phyloP scores from a whole-genome alignment of 2,329 filamentous ascomycete genomes.

The Aspergillus vadensis region DNA sequence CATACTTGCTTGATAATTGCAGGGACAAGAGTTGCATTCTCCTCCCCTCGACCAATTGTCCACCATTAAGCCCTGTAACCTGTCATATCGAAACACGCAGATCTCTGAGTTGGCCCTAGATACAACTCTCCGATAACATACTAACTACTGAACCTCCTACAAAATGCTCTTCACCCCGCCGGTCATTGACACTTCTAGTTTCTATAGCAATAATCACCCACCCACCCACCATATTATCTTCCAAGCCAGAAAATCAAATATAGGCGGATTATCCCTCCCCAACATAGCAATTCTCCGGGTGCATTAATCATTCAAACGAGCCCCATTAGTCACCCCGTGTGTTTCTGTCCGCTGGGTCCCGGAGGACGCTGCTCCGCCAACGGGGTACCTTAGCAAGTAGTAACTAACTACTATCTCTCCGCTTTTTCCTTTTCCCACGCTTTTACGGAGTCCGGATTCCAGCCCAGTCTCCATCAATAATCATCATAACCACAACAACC shows the following conservation, averaged over 20 bases:
- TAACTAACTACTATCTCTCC: no score
- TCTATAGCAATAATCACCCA: not conserved
- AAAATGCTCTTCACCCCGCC: no score
- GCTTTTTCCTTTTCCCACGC: not conserved
- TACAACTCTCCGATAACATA: no score
- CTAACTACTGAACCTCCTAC: no score
- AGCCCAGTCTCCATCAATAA: not conserved
- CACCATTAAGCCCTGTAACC: no score
- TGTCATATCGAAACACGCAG: no score
- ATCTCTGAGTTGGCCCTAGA: no score
- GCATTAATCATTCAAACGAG: not conserved
- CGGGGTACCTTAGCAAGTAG: not conserved
- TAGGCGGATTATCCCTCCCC: not conserved
- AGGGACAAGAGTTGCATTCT: no score
- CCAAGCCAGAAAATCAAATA: no score
- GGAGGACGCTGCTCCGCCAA: conserved; percentile 13
- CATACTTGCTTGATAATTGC: not conserved
- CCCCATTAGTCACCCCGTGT: conserved; percentile 1
- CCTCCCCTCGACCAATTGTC: no score
- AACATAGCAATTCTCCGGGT: conserved; percentile 4
- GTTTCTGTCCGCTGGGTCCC: conserved; percentile 6
- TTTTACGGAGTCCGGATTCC: not conserved
- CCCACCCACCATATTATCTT: not conserved
- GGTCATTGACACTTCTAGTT: no score
- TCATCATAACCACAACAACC: no score